Percentiles rank a stretch among this genome's conserved stretches.
These are phyloP conservation scores for Hypoxylon rubiginosum DNA, from an alignment of 2,329 filamentous ascomycete genomes.

Conservation along the genomic window DNA sequence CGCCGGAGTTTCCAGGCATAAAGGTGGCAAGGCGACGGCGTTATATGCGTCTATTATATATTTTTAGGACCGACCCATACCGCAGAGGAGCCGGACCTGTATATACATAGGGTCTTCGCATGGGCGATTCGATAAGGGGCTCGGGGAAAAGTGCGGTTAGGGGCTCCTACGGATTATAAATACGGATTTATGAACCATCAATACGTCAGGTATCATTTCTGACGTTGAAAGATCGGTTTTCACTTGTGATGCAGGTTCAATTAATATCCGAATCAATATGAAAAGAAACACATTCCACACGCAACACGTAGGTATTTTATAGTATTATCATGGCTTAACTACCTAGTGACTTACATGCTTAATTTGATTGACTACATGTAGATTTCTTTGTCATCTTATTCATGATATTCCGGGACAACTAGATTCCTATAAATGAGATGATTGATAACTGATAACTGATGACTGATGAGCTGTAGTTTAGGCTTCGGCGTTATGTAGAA, in stretches of 20 bases:
- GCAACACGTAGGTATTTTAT: neutral
- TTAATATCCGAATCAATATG: neutral
- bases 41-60: neutral
- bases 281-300: neutral
- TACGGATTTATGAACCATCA: neutral
- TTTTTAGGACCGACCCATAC: neutral
- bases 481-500: neutral
- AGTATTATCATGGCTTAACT: neutral
- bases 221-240: neutral
- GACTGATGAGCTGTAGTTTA: neutral
- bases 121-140: neutral
- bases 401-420: neutral
- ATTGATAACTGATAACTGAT: neutral
- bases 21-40: slow-evolving; percentile 12
- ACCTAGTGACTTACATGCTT: neutral
- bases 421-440: neutral
- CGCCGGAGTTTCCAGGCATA: slow-evolving; percentile 36
- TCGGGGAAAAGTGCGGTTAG: neutral
- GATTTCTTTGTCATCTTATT: neutral
- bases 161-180: slow-evolving; percentile 7
- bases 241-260: neutral
- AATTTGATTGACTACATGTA: neutral
- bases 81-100: neutral
- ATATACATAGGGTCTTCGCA: neutral
- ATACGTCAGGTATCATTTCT: neutral